A percentile compares a stretch with the other conserved stretches of the same genome.
Conservation (phyloP, 257 asterid species). For the Nicotiana tabacum region DNA sequence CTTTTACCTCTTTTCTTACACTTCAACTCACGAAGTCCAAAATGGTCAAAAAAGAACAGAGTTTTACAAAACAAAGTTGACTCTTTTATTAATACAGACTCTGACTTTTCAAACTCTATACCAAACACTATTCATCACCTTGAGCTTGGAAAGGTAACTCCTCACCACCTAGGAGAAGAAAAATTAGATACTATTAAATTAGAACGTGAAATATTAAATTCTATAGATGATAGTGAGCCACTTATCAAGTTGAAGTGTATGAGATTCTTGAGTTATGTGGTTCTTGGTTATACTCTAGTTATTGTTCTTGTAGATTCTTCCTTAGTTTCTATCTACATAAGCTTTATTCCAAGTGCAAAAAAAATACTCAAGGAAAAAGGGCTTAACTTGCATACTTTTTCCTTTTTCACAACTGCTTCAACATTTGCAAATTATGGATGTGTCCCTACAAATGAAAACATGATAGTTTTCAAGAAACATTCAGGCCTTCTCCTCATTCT, state of each 20-base stretch:
- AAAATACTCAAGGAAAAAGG: slow-evolving; percentile 25
- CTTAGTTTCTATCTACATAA: slow-evolving; percentile 18
- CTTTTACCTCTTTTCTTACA: slow-evolving; percentile 34
- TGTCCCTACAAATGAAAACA: slow-evolving; percentile 55
- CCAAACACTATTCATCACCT: not conserved
- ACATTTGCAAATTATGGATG: slow-evolving; percentile 53
- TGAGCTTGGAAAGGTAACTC: not conserved
- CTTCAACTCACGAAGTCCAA: slow-evolving; percentile 24
- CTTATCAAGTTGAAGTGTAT: not conserved
- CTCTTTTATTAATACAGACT: no score
- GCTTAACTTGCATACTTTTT: slow-evolving; percentile 23
- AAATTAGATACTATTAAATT: slow-evolving; percentile 14
- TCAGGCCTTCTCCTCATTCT: slow-evolving; percentile 38
- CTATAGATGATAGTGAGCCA: not conserved
- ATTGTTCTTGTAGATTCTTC: slow-evolving; percentile 25
- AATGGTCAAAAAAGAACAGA: not conserved
- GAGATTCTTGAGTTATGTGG: slow-evolving; percentile 17
- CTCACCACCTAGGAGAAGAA: slow-evolving; percentile 22
- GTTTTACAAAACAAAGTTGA: not conserved
- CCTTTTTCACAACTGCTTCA: slow-evolving; percentile 35
- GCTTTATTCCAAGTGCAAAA: slow-evolving; percentile 20
- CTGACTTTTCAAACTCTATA: no score
- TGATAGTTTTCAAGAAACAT: slow-evolving; percentile 41
- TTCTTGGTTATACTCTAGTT: slow-evolving; percentile 21
- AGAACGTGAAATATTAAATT: not conserved